These are phyloP conservation scores for Ballota nigra DNA, from an alignment of 257 asterid genomes.

Conservation along the genomic window DNA sequence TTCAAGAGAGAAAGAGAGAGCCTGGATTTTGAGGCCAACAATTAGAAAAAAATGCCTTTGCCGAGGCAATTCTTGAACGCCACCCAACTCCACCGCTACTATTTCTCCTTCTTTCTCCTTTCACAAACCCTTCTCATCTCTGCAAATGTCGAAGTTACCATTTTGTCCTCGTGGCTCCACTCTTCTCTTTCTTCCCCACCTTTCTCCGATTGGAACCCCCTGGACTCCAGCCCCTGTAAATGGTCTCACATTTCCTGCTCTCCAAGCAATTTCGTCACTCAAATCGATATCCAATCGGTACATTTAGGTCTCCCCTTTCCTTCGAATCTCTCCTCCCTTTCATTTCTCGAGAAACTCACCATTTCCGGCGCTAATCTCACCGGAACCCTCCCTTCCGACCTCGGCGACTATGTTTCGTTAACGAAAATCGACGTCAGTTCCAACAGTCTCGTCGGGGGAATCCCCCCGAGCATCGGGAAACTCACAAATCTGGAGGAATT, in stretches of 20 bases:
- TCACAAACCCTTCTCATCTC: conserved; percentile 14
- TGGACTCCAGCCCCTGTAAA: conserved; percentile 55
- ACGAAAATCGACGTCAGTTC: conserved; percentile 54
- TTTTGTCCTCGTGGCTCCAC: conserved; percentile 58
- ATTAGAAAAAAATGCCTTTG: conserved; percentile 58
- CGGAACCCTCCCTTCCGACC: conserved; percentile 56
- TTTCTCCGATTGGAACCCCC: conserved; percentile 54
- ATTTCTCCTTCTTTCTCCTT: conserved; percentile 16
- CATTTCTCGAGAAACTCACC: conserved; percentile 41
- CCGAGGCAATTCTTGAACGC: conserved; percentile 66
- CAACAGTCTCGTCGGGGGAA: conserved; percentile 47
- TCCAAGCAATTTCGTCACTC: conserved; percentile 34
- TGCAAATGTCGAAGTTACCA: conserved; percentile 42
- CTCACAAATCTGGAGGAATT: conserved; percentile 55
- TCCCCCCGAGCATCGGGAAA: conserved; percentile 49
- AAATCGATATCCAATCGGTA: conserved; percentile 47
- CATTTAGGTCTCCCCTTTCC: conserved; percentile 64
- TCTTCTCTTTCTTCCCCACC: conserved; percentile 38
- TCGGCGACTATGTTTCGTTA: conserved; percentile 52
- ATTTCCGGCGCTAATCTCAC: conserved; percentile 69
- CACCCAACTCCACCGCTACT: conserved; percentile 24
- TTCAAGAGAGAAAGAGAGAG: neutral
- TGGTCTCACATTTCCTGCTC: conserved; percentile 70
- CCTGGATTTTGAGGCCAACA: conserved; percentile 51
- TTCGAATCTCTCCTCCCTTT: conserved; percentile 57